Evolutionary conservation across 352 stramenopile species (phyloP), one percentile per base, ranked within the genome.

Genomic region (Phytophthora europaea): DNA sequence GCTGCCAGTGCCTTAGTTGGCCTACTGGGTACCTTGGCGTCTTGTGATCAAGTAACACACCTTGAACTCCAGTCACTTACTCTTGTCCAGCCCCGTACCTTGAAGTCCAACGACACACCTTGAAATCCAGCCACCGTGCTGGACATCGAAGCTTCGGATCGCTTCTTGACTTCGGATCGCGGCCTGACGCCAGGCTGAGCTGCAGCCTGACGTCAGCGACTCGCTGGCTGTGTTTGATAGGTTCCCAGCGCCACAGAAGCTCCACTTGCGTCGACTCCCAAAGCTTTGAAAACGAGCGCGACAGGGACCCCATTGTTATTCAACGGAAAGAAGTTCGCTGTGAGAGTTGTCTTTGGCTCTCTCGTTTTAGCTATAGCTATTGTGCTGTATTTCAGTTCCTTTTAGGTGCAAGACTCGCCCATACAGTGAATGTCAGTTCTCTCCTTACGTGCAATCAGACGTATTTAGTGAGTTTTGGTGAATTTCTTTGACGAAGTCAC

Each of bases 241-340:
- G n/a, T n/a, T n/a, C n/a, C n/a, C n/a, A n/a, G n/a, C n/a, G n/a
- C n/a, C n/a, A n/a, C n/a, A n/a, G n/a, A n/a, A n/a, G 56, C 56
- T 78, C 66, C n/a, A 78, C 71, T 52, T 78, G 66, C 6, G 56
- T 56, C 6, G 50, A 51, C 38, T 78, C 55, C 61, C 67, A 75
- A 6, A 70, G 9, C 47, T 53, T 31, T 8, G 47, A 53, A 15
- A 53, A 26, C 9, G 47, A 53, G 47, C 47, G 47, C n/a, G 7
- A 31, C n/a, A 53, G 15, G n/a, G 10, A 26, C 7, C 20, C 47
- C 47, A 22, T 50, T 50, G 5, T 16, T 6, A 43, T 2, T 16
- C 10, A 16, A 16, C 4, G 0, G 10, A 43, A 43, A 16, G 9
- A 43, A 8, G 4, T 31, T 31, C 28, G 28, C 36, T 43, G 13